A percentile compares a stretch with the other conserved stretches of the same genome.
Conservation (phyloP, 2,329 filamentous ascomycete species). For the Didymellaceae sp. region DNA sequence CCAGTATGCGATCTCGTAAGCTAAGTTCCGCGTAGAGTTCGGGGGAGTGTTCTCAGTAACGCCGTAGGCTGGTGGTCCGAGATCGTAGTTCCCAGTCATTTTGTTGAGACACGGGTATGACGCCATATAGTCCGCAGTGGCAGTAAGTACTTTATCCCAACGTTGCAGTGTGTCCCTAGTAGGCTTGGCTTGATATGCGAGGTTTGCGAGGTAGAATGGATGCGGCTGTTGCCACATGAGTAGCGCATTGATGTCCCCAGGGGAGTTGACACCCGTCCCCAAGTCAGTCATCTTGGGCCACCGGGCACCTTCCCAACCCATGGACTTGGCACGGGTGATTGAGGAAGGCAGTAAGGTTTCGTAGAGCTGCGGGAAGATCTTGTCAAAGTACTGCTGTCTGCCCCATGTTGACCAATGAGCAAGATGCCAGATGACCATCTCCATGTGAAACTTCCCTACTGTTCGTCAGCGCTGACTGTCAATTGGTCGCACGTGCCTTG, state of each 20-base stretch:
- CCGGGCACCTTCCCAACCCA: constrained; percentile 50
- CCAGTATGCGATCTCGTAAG: constrained; percentile 67
- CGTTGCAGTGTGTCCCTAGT: constrained; percentile 52
- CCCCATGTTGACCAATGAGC: constrained; percentile 59
- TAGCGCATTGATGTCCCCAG: constrained; percentile 65
- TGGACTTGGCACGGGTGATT: constrained; percentile 40
- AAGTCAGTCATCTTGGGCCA: constrained; percentile 65
- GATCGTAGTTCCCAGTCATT: constrained; percentile 59
- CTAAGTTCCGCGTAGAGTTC: constrained; percentile 62
- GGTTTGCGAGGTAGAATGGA: constrained; percentile 64
- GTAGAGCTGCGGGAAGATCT: constrained; percentile 55
- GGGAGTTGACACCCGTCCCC: constrained; percentile 57
- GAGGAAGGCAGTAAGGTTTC: constrained; percentile 51
- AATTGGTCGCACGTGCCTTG: background rate
- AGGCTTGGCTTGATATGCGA: constrained; percentile 57
- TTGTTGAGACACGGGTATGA: constrained; percentile 61
- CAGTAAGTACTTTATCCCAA: constrained; percentile 61
- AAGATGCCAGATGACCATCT: constrained; percentile 61
- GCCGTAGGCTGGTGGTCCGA: constrained; percentile 57
- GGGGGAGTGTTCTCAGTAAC: constrained; percentile 64
- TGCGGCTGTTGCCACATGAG: constrained; percentile 68
- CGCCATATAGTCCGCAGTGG: constrained; percentile 65
- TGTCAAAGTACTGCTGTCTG: constrained; percentile 52
- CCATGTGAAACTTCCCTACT: constrained; percentile 57
- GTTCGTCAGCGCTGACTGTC: background rate